These are phyloP conservation scores for Planoprotostelium fungivorum DNA, from an alignment of 78 protist genomes.

Conservation along the genomic window DNA sequence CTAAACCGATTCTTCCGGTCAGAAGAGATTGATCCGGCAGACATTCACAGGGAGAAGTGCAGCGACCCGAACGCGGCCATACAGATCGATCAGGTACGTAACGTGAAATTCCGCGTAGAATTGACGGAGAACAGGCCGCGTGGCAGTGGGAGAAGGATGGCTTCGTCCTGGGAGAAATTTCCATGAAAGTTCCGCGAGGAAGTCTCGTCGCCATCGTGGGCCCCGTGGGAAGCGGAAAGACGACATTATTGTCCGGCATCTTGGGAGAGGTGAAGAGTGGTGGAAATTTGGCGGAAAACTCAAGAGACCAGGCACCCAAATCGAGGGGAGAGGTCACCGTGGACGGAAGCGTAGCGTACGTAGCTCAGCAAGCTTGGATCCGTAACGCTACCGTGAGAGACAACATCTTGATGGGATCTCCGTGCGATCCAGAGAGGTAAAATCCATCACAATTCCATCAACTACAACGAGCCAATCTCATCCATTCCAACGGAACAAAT, in stretches of 20 bases:
- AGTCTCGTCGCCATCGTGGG: slow-evolving; percentile 65
- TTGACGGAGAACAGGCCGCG: no score
- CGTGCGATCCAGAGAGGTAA: slow-evolving; percentile 34
- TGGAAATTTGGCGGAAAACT: neutral
- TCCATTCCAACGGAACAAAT: slow-evolving; percentile 59
- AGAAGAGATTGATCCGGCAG: slow-evolving; percentile 35
- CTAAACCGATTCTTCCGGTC: slow-evolving; percentile 49
- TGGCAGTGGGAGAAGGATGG: slow-evolving; percentile 44
- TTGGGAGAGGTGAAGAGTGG: slow-evolving; percentile 56
- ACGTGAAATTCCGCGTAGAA: no score
- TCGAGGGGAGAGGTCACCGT: slow-evolving; percentile 3
- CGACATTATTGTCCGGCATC: slow-evolving; percentile 58
- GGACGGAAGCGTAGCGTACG: slow-evolving; percentile 72
- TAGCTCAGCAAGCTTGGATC: slow-evolving; percentile 90
- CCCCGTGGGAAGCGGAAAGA: slow-evolving; percentile 87
- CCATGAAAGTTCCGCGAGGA: slow-evolving; percentile 20
- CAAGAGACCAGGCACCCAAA: slow-evolving; percentile 1
- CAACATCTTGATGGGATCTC: slow-evolving; percentile 80
- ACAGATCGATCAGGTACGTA: slow-evolving; percentile 14
- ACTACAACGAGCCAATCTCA: slow-evolving; percentile 13
- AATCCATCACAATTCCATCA: slow-evolving; percentile 26
- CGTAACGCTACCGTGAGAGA: slow-evolving; percentile 75
- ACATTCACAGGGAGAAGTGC: slow-evolving; percentile 14
- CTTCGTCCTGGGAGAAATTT: slow-evolving; percentile 19
- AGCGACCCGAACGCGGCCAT: slow-evolving; percentile 9